A percentile compares a stretch with the other conserved stretches of the same genome.
Conservation (phyloP, 768 basidiomycete species). For the Phylloporus sp. region DNA sequence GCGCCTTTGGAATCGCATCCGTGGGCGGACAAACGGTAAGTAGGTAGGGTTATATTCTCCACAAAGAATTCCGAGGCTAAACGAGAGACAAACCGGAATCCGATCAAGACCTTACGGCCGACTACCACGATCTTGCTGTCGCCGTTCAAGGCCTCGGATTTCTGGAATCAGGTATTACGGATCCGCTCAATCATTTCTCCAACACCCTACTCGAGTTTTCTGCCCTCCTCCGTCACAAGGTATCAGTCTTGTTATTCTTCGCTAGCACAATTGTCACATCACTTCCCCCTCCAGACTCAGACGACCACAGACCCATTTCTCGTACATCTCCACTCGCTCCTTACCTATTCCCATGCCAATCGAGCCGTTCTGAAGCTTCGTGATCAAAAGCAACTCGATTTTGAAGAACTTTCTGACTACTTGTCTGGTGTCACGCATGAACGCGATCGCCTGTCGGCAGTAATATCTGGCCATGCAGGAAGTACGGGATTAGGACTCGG, state of each 20-base stretch:
- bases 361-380: slow-evolving; percentile 91
- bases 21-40: slow-evolving; percentile 85
- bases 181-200: slow-evolving; percentile 94
- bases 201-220: slow-evolving; percentile 96
- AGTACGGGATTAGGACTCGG: slow-evolving; percentile 79
- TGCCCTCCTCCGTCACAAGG: slow-evolving; percentile 78
- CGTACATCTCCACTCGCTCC: slow-evolving; percentile 80
- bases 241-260: slow-evolving; percentile 31
- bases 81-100: slow-evolving; percentile 78
- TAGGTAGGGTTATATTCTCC: slow-evolving; percentile 22
- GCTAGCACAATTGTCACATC: not conserved
- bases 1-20: slow-evolving; percentile 70
- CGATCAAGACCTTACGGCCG: slow-evolving; percentile 89
- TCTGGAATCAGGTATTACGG: slow-evolving; percentile 96
- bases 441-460: slow-evolving; percentile 85
- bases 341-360: slow-evolving; percentile 92
- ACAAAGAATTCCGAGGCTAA: slow-evolving; percentile 68
- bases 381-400: slow-evolving; percentile 98
- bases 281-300: slow-evolving; percentile 55
- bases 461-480: slow-evolving; percentile 85
- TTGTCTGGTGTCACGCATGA: slow-evolving; percentile 89
- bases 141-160: slow-evolving; percentile 97
- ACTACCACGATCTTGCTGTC: slow-evolving; percentile 96
- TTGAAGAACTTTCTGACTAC: slow-evolving; percentile 95
- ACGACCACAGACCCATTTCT: slow-evolving; percentile 91